phyloP scores from a whole-genome alignment of 768 basidiomycete species.

The Erythrobasidium yunnanense region DNA sequence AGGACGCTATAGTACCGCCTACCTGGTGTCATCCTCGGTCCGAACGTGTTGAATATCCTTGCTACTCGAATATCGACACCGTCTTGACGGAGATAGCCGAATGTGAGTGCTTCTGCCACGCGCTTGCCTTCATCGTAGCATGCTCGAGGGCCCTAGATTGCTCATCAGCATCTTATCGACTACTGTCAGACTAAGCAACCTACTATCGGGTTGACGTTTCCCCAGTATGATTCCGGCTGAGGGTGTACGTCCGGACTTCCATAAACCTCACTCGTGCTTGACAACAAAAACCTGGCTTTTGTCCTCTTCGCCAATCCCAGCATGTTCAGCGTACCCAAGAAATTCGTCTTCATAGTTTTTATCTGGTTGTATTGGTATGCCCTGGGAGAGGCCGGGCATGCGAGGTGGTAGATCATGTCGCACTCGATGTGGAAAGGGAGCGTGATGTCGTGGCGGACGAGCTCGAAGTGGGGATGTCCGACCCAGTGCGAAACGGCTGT shows the following conservation, averaged over 20 bases:
- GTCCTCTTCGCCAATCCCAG: slow-evolving; percentile 93
- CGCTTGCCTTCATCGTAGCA: slow-evolving; percentile 99
- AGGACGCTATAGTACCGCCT: background rate
- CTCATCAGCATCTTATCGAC: slow-evolving; percentile 39
- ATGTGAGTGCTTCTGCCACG: slow-evolving; percentile 93
- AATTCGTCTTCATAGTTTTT: slow-evolving; percentile 96
- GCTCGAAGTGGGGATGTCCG: slow-evolving; percentile 96
- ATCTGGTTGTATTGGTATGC: slow-evolving; percentile 90
- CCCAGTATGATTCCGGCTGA: slow-evolving; percentile 48
- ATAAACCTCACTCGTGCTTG: slow-evolving; percentile 89
- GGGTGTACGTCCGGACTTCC: slow-evolving; percentile 98
- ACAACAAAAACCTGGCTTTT: slow-evolving; percentile 92
- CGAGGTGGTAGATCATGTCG: slow-evolving; percentile 97
- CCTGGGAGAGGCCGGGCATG: slow-evolving; percentile 59
- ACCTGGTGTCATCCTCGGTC: slow-evolving; percentile 56
- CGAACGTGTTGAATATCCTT: slow-evolving; percentile 86
- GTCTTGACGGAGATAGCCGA: slow-evolving; percentile 89
- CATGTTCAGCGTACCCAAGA: slow-evolving; percentile 98
- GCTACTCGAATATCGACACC: slow-evolving; percentile 92
- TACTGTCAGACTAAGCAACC: background rate
- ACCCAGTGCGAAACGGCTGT: slow-evolving; percentile 94
- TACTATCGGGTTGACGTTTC: slow-evolving; percentile 74
- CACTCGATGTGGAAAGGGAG: slow-evolving; percentile 98
- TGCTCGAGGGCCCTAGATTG: slow-evolving; percentile 64
- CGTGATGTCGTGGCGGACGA: slow-evolving; percentile 93